phyloP scores from a whole-genome alignment of 441 rosid species.

The Euphorbia schlechtendalii region DNA sequence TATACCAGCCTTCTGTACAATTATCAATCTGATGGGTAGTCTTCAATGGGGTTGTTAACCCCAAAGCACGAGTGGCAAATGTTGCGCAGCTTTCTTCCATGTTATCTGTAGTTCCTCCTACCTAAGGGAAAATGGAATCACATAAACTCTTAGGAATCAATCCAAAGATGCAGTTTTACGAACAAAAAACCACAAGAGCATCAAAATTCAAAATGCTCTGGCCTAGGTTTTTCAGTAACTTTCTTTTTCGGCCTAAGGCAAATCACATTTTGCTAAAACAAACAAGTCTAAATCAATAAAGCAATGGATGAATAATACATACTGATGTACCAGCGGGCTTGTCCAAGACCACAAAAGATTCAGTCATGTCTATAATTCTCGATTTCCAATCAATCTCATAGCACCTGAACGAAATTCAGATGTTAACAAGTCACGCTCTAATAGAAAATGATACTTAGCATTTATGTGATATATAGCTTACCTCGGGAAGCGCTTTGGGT shows the following conservation, averaged over 20 bases:
- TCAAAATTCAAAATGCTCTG: not conserved
- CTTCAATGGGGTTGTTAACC: conserved; percentile 45
- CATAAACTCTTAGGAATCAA: not conserved
- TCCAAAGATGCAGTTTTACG: not conserved
- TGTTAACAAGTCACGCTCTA: not conserved
- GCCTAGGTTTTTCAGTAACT: not conserved
- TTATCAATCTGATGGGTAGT: conserved; percentile 96
- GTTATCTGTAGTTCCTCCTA: conserved; percentile 85
- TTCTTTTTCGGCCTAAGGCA: not conserved
- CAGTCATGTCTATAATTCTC: conserved; percentile 57
- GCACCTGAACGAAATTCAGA: conserved; percentile 41
- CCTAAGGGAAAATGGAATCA: conserved; percentile 33
- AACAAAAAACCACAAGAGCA: not conserved
- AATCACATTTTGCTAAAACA: too few relatives aligned
- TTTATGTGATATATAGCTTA: conserved; percentile 10
- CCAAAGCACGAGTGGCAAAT: conserved; percentile 71
- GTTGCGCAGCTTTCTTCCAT: conserved; percentile 88
- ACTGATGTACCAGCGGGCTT: conserved; percentile 92
- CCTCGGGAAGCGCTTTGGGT: conserved; percentile 93
- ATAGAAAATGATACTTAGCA: conserved; percentile 3
- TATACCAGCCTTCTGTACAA: conserved; percentile 90
- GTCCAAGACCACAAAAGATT: conserved; percentile 73
- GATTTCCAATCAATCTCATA: conserved; percentile 88
- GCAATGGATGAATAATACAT: conserved; percentile 24
- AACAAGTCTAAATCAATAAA: conserved; percentile 1